Conservation (phyloP, 176 grass and related monocot genomes). For the Dendrocalamus sinicus region DNA sequence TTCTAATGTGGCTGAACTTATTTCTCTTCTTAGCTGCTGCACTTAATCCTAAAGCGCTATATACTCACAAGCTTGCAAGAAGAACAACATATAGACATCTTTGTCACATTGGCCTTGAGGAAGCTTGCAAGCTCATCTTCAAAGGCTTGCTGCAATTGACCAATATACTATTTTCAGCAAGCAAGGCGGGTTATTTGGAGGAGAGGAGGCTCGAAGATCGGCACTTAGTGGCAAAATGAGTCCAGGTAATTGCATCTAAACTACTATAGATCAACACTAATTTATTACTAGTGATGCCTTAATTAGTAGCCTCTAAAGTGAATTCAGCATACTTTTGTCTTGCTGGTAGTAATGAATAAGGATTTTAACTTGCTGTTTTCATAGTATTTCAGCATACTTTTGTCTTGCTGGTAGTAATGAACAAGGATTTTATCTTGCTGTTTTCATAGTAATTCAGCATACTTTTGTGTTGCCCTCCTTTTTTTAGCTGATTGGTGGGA, state of each 20-base stretch:
- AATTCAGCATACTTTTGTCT: no score
- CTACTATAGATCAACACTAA: no score
- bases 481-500: not conserved
- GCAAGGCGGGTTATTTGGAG: not conserved
- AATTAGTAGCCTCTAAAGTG: no score
- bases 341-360: no score
- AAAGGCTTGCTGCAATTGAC: not conserved
- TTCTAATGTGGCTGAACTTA: not conserved
- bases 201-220: not conserved
- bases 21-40: not conserved
- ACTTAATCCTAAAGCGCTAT: not conserved
- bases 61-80: not conserved
- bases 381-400: no score
- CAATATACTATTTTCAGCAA: not conserved
- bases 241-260: not conserved
- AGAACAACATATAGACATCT: no score
- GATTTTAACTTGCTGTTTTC: no score
- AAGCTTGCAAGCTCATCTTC: not conserved
- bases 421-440: no score
- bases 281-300: no score
- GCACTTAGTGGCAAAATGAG: not conserved
- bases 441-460: no score
- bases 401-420: no score
- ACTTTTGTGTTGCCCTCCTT: no score
- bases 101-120: not conserved